Base-by-base conservation (phyloP, 768 basidiomycete species). In the Hericium alpestre region DNA sequence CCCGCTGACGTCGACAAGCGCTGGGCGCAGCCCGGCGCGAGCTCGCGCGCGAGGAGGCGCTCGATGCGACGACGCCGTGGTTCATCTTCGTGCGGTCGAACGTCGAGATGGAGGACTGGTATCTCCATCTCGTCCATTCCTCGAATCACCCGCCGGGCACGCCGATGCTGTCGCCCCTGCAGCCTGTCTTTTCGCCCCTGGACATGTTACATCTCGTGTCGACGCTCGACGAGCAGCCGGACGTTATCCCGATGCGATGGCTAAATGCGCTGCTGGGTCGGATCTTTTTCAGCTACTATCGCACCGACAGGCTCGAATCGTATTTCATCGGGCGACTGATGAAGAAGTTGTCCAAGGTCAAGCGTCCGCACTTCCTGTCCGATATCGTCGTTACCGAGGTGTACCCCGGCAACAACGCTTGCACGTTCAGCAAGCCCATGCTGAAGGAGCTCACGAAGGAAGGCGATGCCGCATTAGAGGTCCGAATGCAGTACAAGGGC, bases 31-130 rank as follows among this genome's bases (percentile, higher is more conserved):
- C n/a, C 59, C 41, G 49, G 56, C 63, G 58, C 48, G 72, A 74
- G 23, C 57, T 68, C 32, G 77, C 75, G 40, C 69, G 73, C 58
- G 79, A 82, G 59, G 76, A 83, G 66, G 76, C 79, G 1, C 60
- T 76, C 53, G 72, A 82, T 61, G 63, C 72, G 9, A 71, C 77
- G 5, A 80, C 81, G 2, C 87, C 92, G 2, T 97, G 93, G 93
- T 99, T 87, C 74, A 83, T 99, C 64, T 97, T 97, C 71, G 83
- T 92, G 18, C 84, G 86, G 59, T 86, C 83, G 27, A 92, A 85
- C 69, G 74, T 84, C 55, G 90, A 93, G 66, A 96, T 97, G 90
- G 96, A 99, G 71, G 95, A 99, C 71, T 98, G 93, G 91, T 93
- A 93, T 68, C 72, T 91, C 38, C 77, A 90, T 0, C 77, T 96